A percentile compares a stretch with the other conserved stretches of the same genome.
phyloP scores from a whole-genome alignment of 306 rosid species.

The Aeschynomene evenia region DNA sequence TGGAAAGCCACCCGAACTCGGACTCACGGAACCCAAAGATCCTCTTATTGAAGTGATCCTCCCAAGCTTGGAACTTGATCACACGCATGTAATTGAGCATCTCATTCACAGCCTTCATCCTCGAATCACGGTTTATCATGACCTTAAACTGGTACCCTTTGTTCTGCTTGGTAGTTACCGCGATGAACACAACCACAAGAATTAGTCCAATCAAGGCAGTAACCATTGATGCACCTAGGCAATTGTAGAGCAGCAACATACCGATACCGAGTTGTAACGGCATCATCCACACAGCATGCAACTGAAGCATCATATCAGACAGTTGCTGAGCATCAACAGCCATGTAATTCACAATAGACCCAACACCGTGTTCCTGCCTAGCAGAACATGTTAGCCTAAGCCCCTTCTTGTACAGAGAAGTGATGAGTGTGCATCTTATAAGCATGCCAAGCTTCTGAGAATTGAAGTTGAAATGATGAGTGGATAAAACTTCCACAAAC shows the following conservation, averaged over 20 bases:
- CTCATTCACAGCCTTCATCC: conserved; percentile 97
- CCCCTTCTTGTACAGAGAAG: conserved; percentile 86
- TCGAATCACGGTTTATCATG: conserved; percentile 82
- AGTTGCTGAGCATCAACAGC: conserved; percentile 91
- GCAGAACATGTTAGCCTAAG: conserved; percentile 73
- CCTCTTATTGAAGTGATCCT: conserved; percentile 77
- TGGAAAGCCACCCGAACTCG: conserved; percentile 79
- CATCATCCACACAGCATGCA: conserved; percentile 87
- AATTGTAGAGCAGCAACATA: conserved; percentile 58
- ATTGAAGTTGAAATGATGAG: conserved; percentile 90
- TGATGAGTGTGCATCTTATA: conserved; percentile 71
- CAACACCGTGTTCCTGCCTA: conserved; percentile 85
- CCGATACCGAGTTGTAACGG: conserved; percentile 76
- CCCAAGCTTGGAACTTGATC: conserved; percentile 99
- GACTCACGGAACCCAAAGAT: conserved; percentile 53
- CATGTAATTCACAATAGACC: conserved; percentile 95
- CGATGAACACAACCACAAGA: conserved; percentile 44
- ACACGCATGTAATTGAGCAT: conserved; percentile 94
- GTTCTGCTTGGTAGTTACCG: conserved; percentile 45
- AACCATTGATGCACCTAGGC: conserved; percentile 55
- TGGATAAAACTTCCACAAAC: conserved; percentile 64
- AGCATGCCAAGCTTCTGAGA: conserved; percentile 94
- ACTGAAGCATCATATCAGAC: conserved; percentile 89
- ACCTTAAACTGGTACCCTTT: conserved; percentile 58
- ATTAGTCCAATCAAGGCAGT: conserved; percentile 57